Base-by-base conservation (phyloP, 164 flowering plant genomes). In the Euptelea pleiosperma region DNA sequence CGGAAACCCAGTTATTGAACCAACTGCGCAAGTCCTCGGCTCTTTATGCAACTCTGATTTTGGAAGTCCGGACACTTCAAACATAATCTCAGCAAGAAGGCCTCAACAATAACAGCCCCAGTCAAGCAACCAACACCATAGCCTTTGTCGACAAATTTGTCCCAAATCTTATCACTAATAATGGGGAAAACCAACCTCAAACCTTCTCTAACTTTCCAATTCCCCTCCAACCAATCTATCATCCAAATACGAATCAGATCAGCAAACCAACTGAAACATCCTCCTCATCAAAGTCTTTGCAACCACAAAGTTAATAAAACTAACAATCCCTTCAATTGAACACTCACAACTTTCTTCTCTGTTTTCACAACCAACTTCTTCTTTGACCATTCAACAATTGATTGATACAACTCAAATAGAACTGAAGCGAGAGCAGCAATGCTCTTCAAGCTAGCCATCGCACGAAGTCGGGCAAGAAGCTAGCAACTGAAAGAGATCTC, bases 371-470 rank as follows among this genome's bases (percentile, higher is more conserved):
- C 56, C 42, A 44, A 40, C 19, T 64, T 71, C 9, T 30, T 66
- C 26, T 46, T 52, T n/a, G 28, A 18, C 41, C 71, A 54, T 33
- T 66, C 79, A 11, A 30, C 39, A 16, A 75, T 69, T 25, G 74
- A 36, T 19, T 41, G 29, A 61, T 70, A 63, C 69, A 86, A 50
- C 69, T 75, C 73, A 40, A 53, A 81, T 3, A 83, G 30, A 44
- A 91, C 74, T 1, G 97, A 93, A 57, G 89, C 82, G 0, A 87
- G 73, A 35, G 84, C 61, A 1, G 81, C 79, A 0, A 84, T 59
- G 59, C 75, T 71, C 41, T 80, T 78, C 24, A 67, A 55, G 11
- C n/a, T n/a, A n/a, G n/a, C 75, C 65, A 67, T 58, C 43, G 40
- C 77, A 77, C 16, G 83, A 57, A 61, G 73, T 75, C 4, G 84